phyloP scores from a whole-genome alignment of 495 filamentous ascomycete genomes.

The Lichenothelia convexa region DNA sequence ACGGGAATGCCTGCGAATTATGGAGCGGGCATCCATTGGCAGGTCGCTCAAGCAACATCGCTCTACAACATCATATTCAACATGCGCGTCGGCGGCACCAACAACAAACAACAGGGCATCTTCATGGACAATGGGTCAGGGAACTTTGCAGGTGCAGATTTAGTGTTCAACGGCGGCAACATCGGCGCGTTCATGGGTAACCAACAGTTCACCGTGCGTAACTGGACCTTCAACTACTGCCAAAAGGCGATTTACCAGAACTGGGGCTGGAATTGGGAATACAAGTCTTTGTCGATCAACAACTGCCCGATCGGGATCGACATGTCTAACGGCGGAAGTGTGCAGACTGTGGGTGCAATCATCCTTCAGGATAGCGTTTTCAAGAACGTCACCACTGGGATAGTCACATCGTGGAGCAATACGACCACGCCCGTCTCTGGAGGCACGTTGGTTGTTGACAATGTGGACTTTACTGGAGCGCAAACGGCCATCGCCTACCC shows the following conservation, averaged over 20 bases:
- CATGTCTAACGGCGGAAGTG: conserved; percentile 43
- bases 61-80: conserved; percentile 24
- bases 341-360: conserved; percentile 62
- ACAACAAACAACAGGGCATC: conserved; percentile 18
- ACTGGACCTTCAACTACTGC: conserved; percentile 76
- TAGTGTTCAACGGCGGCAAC: conserved; percentile 73
- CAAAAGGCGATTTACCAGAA: conserved; percentile 83
- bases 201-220: conserved; percentile 90
- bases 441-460: conserved; percentile 67
- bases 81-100: conserved; percentile 15
- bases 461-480: conserved; percentile 55
- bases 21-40: conserved; percentile 24
- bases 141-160: conserved; percentile 18
- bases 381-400: conserved; percentile 50
- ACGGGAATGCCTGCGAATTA: conserved; percentile 10
- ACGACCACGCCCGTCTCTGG: conserved; percentile 45
- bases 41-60: conserved; percentile 25
- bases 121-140: conserved; percentile 28
- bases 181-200: conserved; percentile 77
- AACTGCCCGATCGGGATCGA: conserved; percentile 67
- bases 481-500: conserved; percentile 31
- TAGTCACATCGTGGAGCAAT: conserved; percentile 47
- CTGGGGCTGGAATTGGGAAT: conserved; percentile 87
- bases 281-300: conserved; percentile 66
- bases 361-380: conserved; percentile 66